These are phyloP conservation scores for Candida tetrigidarum DNA, from an alignment of 1,139 yeast genomes.

Conservation along the genomic window DNA sequence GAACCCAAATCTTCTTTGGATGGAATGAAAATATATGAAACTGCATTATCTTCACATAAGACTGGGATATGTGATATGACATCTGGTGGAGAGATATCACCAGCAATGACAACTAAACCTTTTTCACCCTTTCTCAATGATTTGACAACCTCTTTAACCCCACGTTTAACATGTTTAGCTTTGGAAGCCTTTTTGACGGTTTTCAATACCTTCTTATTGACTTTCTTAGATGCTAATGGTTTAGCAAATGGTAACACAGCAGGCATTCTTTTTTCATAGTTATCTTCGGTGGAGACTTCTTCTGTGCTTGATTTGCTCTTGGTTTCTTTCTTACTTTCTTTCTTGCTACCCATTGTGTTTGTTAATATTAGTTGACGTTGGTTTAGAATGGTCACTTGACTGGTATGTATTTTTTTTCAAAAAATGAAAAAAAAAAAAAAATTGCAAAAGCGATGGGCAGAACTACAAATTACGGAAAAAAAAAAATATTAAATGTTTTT, in stretches of 20 bases:
- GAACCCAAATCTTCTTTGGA: conserved; percentile 98
- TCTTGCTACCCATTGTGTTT: conserved; percentile 29
- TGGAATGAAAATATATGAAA: conserved; percentile 92
- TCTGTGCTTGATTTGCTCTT: conserved; percentile 46
- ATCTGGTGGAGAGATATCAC: conserved; percentile 97
- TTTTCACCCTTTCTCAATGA: conserved; percentile 98
- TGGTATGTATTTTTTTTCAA: background rate
- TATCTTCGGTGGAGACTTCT: conserved; percentile 58
- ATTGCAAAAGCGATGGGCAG: conserved; percentile 8
- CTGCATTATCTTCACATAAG: conserved; percentile 90
- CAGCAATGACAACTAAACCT: conserved; percentile 95
- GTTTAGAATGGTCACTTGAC: too few species aligned
- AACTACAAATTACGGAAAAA: conserved; percentile 13
- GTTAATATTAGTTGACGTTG: background rate
- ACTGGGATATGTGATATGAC: conserved; percentile 98
- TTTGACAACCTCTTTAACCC: conserved; percentile 98
- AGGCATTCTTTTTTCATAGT: conserved; percentile 89
- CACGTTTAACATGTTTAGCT: conserved; percentile 98
- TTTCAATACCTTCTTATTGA: conserved; percentile 93
- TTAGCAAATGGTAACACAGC: conserved; percentile 92
- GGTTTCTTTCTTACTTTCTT: conserved; percentile 41
- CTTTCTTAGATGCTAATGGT: conserved; percentile 95
- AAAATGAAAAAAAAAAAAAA: conserved; percentile 15
- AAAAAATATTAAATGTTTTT: conserved; percentile 1
- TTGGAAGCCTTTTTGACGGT: conserved; percentile 97